A percentile compares a stretch with the other conserved stretches of the same genome.
Conservation (phyloP, 148 eudicot species). For the Simmondsia chinensis region DNA sequence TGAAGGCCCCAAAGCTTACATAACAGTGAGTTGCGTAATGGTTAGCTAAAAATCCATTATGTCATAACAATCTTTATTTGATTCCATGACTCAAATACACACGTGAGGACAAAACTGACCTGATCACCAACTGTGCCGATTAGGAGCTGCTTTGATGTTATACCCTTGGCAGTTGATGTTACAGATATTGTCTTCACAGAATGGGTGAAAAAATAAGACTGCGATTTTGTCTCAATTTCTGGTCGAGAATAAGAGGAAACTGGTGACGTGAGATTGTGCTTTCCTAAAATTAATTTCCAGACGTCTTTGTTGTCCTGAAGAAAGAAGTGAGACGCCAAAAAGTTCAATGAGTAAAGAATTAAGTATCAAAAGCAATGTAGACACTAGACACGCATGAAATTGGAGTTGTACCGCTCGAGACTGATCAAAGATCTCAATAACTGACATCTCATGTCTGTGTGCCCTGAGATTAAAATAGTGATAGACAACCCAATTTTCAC, state of each 20-base stretch:
- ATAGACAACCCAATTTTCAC: slow-evolving; percentile 99
- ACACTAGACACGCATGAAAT: neutral
- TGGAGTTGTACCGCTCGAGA: slow-evolving; percentile 77
- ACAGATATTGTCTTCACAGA: slow-evolving; percentile 77
- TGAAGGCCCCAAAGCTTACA: no score
- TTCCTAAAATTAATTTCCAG: slow-evolving; percentile 82
- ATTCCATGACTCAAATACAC: no score
- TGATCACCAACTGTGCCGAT: slow-evolving; percentile 97
- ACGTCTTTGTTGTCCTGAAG: slow-evolving; percentile 89
- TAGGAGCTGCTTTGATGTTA: slow-evolving; percentile 89
- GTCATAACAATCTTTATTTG: no score
- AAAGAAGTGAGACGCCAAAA: neutral
- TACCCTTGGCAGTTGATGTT: slow-evolving; percentile 91
- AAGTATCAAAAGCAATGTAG: neutral
- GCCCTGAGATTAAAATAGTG: slow-evolving; percentile 97
- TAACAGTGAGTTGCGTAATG: no score
- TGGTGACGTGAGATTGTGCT: slow-evolving; percentile 94
- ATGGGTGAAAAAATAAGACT: slow-evolving; percentile 89
- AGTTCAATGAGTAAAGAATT: slow-evolving; percentile 4
- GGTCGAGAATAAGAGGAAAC: slow-evolving; percentile 93
- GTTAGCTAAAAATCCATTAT: no score
- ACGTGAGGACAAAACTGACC: slow-evolving; percentile 33
- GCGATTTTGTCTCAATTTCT: slow-evolving; percentile 75
- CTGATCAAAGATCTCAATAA: slow-evolving; percentile 93
- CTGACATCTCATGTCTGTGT: slow-evolving; percentile 97